phyloP scores from a whole-genome alignment of 2,329 filamentous ascomycete genomes.

The Scytalidium sp. region DNA sequence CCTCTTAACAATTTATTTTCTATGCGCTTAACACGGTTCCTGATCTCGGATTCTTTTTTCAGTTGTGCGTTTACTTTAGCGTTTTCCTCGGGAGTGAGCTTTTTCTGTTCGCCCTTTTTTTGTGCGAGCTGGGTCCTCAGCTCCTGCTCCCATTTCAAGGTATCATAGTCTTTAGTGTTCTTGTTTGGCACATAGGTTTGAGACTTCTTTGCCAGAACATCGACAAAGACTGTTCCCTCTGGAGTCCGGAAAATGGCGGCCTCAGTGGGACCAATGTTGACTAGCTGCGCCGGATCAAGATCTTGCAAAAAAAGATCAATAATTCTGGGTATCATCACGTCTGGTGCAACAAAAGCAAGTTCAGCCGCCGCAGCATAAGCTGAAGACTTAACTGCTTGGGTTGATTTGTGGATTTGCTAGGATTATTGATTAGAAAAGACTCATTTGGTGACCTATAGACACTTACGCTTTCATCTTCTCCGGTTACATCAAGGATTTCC shows the following conservation, averaged over 20 bases:
- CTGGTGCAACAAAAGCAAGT: constrained; percentile 88
- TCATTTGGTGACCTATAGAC: constrained; percentile 13
- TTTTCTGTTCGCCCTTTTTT: constrained; percentile 90
- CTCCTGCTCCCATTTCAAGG: constrained; percentile 95
- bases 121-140: constrained; percentile 81
- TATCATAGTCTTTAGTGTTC: constrained; percentile 92
- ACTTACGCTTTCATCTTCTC: constrained; percentile 50
- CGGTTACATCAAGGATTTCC: constrained; percentile 57
- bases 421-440: not conserved
- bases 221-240: constrained; percentile 83
- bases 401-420: constrained; percentile 26
- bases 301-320: constrained; percentile 72
- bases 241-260: constrained; percentile 90
- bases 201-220: constrained; percentile 83
- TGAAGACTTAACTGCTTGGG: constrained; percentile 56
- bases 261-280: constrained; percentile 77
- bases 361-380: constrained; percentile 86
- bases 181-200: constrained; percentile 72
- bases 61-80: constrained; percentile 89
- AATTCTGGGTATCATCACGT: constrained; percentile 72
- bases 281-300: constrained; percentile 66
- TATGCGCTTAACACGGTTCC: constrained; percentile 65
- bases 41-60: constrained; percentile 79
- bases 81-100: constrained; percentile 84
- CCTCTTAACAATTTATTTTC: constrained; percentile 75